Percentiles rank a stretch among this genome's conserved stretches.
Evolutionary conservation across 1,284 basidiomycete genomes (phyloP).

Genomic region (Leccinum fuscescens): DNA sequence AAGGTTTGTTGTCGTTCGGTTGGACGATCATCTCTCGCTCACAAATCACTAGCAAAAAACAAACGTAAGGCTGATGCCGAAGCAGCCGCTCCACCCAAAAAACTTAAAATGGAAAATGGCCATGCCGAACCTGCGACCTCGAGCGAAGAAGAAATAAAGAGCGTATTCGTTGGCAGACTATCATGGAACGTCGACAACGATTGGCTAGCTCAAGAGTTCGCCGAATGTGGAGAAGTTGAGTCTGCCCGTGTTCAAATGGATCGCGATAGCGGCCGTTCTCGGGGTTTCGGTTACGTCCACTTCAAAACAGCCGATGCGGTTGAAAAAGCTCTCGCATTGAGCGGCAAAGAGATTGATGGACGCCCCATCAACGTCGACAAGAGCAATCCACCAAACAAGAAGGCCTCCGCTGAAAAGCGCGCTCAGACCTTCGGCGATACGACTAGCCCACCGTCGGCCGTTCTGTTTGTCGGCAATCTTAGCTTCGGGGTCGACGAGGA

Average conservation of each 20-base stretch:
- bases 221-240: slow-evolving; percentile 83
- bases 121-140: slow-evolving; percentile 44
- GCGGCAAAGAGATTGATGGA: slow-evolving; percentile 90
- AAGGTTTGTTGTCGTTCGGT: slow-evolving; percentile 10
- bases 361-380: slow-evolving; percentile 87
- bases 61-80: slow-evolving; percentile 88
- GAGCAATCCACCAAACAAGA: slow-evolving; percentile 62
- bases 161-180: slow-evolving; percentile 90
- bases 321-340: slow-evolving; percentile 75
- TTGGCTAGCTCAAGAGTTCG: slow-evolving; percentile 91
- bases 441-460: slow-evolving; percentile 68
- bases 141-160: slow-evolving; percentile 62
- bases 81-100: slow-evolving; percentile 68
- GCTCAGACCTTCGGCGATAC: slow-evolving; percentile 78
- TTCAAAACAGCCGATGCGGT: slow-evolving; percentile 78
- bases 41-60: slow-evolving; percentile 31
- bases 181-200: slow-evolving; percentile 99
- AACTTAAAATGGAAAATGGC: slow-evolving; percentile 71
- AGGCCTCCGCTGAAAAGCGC: slow-evolving; percentile 59
- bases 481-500: slow-evolving; percentile 84
- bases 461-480: slow-evolving; percentile 91
- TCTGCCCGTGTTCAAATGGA: slow-evolving; percentile 90
- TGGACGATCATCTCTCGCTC: slow-evolving; percentile 31
- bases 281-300: slow-evolving; percentile 95
- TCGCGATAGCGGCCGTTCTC: slow-evolving; percentile 82